These are phyloP conservation scores for Fusarium globosum DNA, from an alignment of 2,329 filamentous ascomycete genomes.

Conservation along the genomic window DNA sequence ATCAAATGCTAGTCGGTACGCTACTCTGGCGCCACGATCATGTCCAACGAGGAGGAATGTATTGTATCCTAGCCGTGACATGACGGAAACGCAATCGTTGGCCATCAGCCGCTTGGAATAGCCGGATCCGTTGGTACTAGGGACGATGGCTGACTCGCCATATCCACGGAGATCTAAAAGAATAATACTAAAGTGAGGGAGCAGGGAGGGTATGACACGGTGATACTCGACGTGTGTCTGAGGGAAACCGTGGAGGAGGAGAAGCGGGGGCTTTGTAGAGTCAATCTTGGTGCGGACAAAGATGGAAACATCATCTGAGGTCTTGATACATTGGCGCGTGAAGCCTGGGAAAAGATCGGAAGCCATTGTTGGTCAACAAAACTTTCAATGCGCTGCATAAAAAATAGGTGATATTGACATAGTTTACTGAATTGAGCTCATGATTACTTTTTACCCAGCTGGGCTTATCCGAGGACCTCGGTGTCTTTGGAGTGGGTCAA, in stretches of 20 bases:
- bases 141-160: fast-evolving
- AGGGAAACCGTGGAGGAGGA: fast-evolving
- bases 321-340: fast-evolving
- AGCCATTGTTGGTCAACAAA: background rate
- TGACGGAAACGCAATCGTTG: background rate
- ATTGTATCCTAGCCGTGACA: fast-evolving
- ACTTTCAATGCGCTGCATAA: too few species aligned
- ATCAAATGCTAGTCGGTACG: fast-evolving
- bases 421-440: too few species aligned
- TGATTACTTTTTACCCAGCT: too few species aligned
- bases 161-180: background rate
- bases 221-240: background rate
- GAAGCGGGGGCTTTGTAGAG: fast-evolving
- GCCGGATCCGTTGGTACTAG: background rate
- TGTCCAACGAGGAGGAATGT: background rate
- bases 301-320: fast-evolving
- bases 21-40: background rate
- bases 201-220: fast-evolving
- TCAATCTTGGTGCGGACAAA: background rate
- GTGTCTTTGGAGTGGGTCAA: too few species aligned
- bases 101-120: background rate
- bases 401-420: too few species aligned
- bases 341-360: fast-evolving
- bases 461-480: too few species aligned
- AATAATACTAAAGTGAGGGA: fast-evolving